Percentiles rank a stretch among this genome's conserved stretches.
Conservation (phyloP, 2,329 filamentous ascomycete genomes). For the Bipolaris victoriae region DNA sequence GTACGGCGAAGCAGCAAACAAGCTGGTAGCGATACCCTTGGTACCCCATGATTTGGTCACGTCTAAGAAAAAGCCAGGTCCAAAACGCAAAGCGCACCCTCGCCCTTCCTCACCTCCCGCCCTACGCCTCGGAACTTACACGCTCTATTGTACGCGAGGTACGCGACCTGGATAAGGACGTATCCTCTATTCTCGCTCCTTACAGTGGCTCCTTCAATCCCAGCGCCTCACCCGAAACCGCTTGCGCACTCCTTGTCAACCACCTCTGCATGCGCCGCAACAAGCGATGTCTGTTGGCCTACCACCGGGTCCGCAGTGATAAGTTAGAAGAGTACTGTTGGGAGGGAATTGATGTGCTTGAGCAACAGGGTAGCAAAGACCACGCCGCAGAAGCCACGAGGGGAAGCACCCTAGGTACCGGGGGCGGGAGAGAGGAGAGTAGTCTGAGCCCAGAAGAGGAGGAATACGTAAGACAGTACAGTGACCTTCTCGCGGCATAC, state of each 20-base stretch:
- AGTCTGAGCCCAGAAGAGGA: constrained; percentile 94
- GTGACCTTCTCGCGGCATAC: constrained; percentile 90
- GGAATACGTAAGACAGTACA: constrained; percentile 91
- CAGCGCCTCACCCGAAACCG: constrained; percentile 78
- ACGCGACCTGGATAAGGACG: constrained; percentile 88
- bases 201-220: constrained; percentile 88
- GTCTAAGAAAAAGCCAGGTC: constrained; percentile 62
- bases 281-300: constrained; percentile 92
- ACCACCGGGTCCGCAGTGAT: constrained; percentile 87
- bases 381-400: constrained; percentile 35
- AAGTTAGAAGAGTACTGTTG: constrained; percentile 94
- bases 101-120: constrained; percentile 81
- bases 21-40: constrained; percentile 65
- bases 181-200: constrained; percentile 76
- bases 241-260: constrained; percentile 88
- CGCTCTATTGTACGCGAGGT: constrained; percentile 89
- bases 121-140: constrained; percentile 91
- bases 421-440: constrained; percentile 62
- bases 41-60: background rate
- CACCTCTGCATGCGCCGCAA: constrained; percentile 95
- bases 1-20: constrained; percentile 88
- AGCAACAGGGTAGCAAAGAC: constrained; percentile 55
- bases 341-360: constrained; percentile 83
- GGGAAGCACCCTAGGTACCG: constrained; percentile 53
- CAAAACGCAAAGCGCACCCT: constrained; percentile 96